Evolutionary conservation across 352 stramenopile genomes (phyloP), one percentile per base, ranked within the genome.

Genomic region (Globisporangium acanthophoron): DNA sequence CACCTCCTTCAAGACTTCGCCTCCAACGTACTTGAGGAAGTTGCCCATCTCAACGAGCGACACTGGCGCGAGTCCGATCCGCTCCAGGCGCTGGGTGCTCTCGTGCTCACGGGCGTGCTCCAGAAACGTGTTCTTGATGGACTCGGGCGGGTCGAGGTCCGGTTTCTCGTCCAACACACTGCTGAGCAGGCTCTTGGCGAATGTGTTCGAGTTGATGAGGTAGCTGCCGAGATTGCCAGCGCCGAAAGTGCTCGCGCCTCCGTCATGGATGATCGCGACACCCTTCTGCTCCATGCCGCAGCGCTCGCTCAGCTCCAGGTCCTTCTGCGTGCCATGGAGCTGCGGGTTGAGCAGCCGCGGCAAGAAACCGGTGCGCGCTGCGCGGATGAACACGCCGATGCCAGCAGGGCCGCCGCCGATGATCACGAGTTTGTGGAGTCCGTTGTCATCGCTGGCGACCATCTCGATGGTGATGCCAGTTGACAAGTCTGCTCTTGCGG

Each of bases 131-230:
- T 71, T 69, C 24, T 86, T 83, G 49, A 87, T 84, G 33, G 61
- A 85, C 58, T 94, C 87, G 2, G 78, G 78, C 6, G 84, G 85
- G 16, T 92, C 78, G 4, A 89, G 61, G 18, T 94, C 80, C 3
- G 67, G 73, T 46, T 88, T 91, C 51, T 93, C 81, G 33, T 93
- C 77, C n/a, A 94, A 58, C 7, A 93, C 69, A 58, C 85, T 90
- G 8, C 71, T 78, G 1, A 90, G 51, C 29, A 95, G 55, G 31
- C 80, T 88, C 49, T 74, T 87, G 0, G 80, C 84, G 53, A 91
- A 91, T 16, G 82, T 94, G 62, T 95, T 95, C 3, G 79, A 92
- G 66, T 96, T 92, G 69, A 92, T 96, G 24, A 87, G 69, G 54
- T 91, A 95, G 24, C 73, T 56, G 33, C 83, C 81, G 21, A 95